Conservation (phyloP, 495 filamentous ascomycete genomes). For the Saxispiralis lemnorum region DNA sequence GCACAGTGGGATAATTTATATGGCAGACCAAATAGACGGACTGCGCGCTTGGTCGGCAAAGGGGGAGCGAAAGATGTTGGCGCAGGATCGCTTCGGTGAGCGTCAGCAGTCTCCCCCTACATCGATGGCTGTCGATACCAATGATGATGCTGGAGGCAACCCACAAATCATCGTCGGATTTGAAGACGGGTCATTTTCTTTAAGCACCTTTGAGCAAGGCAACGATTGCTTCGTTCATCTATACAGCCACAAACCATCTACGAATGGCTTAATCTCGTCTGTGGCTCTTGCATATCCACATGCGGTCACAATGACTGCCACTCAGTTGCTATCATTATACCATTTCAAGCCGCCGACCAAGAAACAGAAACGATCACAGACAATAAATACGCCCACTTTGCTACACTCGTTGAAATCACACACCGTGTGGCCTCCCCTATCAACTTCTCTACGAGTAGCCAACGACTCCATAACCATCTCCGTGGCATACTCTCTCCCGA, state of each 20-base stretch:
- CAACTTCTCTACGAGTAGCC: slow-evolving; percentile 54
- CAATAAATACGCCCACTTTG: slow-evolving; percentile 33
- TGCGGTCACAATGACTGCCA: slow-evolving; percentile 55
- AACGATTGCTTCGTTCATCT: slow-evolving; percentile 27
- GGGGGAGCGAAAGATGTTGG: slow-evolving; percentile 35
- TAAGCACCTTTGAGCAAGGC: slow-evolving; percentile 41
- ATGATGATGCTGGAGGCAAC: slow-evolving; percentile 10
- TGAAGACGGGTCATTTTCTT: slow-evolving; percentile 50
- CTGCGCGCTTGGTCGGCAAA: slow-evolving; percentile 65
- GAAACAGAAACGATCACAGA: not conserved
- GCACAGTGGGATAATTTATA: slow-evolving; percentile 57
- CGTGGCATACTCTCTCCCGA: slow-evolving; percentile 65
- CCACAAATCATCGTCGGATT: slow-evolving; percentile 55
- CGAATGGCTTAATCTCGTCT: slow-evolving; percentile 50
- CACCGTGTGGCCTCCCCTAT: slow-evolving; percentile 60
- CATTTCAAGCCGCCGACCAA: slow-evolving; percentile 27
- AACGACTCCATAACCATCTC: slow-evolving; percentile 48
- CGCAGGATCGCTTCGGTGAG: slow-evolving; percentile 22
- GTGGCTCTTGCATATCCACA: slow-evolving; percentile 63
- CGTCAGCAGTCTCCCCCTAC: slow-evolving; percentile 36
- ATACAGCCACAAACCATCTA: slow-evolving; percentile 37
- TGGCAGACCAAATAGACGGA: slow-evolving; percentile 50
- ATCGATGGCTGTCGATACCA: slow-evolving; percentile 44
- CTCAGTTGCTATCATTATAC: slow-evolving; percentile 59
- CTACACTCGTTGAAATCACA: slow-evolving; percentile 70